A percentile compares a stretch with the other conserved stretches of the same genome.
Conservation (phyloP, 495 filamentous ascomycete species). For the Podospora sp. region DNA sequence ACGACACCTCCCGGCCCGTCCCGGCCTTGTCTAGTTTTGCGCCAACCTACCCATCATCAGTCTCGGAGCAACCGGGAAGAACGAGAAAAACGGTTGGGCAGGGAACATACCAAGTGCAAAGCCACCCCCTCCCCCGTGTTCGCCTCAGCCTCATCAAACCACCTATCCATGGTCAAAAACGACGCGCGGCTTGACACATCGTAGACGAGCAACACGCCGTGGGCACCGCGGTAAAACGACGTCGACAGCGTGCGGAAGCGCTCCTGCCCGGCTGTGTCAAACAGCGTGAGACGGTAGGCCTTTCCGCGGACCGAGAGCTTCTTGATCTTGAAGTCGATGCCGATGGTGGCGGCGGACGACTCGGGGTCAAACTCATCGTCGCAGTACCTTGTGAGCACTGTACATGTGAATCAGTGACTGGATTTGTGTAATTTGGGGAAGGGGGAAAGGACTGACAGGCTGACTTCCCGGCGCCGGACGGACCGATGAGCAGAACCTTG, state of each 20-base stretch:
- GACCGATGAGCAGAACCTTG: conserved; percentile 57
- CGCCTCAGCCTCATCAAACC: conserved; percentile 60
- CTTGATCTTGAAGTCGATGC: conserved; percentile 62
- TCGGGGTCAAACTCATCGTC: conserved; percentile 64
- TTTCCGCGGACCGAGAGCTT: conserved; percentile 54
- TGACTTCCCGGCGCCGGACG: conserved; percentile 57
- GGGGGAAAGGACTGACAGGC: conserved; percentile 43
- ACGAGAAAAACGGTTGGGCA: background rate
- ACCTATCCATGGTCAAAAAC: conserved; percentile 59
- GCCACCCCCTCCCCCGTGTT: conserved; percentile 56
- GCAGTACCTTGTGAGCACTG: conserved; percentile 47
- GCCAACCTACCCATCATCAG: conserved; percentile 43
- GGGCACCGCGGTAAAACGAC: conserved; percentile 63
- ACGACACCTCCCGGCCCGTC: conserved; percentile 48
- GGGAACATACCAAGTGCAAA: conserved; percentile 51
- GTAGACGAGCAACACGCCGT: conserved; percentile 62
- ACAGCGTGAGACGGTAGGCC: conserved; percentile 58
- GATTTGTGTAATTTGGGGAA: background rate
- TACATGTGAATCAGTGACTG: background rate
- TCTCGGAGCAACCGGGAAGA: background rate
- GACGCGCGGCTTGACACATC: conserved; percentile 58
- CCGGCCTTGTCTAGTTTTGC: conserved; percentile 57
- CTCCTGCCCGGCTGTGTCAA: conserved; percentile 62
- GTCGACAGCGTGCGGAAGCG: conserved; percentile 63
- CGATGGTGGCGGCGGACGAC: conserved; percentile 60